phyloP scores from a whole-genome alignment of 257 asterid genomes.

The Scutellaria baicalensis region DNA sequence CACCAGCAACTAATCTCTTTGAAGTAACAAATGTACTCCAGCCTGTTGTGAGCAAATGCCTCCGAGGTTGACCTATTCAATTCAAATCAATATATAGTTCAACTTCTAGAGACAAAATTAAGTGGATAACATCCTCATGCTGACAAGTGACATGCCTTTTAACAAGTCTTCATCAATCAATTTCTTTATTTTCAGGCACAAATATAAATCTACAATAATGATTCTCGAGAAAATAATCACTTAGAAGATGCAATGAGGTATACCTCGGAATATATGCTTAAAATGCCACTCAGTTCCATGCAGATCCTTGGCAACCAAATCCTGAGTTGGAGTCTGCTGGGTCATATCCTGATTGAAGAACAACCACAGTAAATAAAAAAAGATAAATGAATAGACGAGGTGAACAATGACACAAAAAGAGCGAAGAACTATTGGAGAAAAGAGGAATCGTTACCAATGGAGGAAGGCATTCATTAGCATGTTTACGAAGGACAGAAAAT shows the following conservation, averaged over 20 bases:
- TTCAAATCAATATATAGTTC: background rate
- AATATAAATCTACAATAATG: background rate
- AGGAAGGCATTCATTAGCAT: constrained; percentile 87
- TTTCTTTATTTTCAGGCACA: background rate
- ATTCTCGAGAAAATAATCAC: background rate
- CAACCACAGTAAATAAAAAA: constrained; percentile 7
- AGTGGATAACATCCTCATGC: background rate
- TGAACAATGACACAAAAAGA: background rate
- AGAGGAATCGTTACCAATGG: constrained; percentile 47
- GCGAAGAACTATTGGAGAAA: background rate
- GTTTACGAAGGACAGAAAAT: constrained; percentile 84
- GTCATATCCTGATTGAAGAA: constrained; percentile 55
- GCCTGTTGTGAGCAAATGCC: constrained; percentile 83
- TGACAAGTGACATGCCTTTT: background rate
- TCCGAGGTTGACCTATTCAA: constrained; percentile 70
- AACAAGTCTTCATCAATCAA: background rate
- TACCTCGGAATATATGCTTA: constrained; percentile 82
- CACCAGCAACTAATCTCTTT: constrained; percentile 71
- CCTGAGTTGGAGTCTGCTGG: constrained; percentile 70
- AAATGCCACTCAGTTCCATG: constrained; percentile 67
- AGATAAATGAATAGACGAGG: background rate
- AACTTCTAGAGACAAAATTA: background rate
- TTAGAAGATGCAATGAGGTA: background rate
- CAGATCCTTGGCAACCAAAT: constrained; percentile 65
- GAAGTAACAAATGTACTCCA: constrained; percentile 83